Evolutionary conservation across 1,139 yeast genomes (phyloP).

Genomic region (Candida sanyaensis): DNA sequence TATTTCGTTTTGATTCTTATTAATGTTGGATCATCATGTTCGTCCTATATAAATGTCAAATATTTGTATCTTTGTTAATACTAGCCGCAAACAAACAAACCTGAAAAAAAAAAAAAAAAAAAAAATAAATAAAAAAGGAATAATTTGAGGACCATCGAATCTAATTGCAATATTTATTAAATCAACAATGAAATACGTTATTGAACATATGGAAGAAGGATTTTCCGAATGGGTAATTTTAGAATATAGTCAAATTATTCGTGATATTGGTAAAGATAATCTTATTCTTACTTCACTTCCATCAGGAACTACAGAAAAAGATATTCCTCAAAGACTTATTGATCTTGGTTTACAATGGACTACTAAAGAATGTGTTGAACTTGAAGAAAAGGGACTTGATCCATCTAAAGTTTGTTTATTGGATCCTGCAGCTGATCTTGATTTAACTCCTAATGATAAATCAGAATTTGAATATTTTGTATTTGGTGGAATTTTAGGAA

Average conservation of each 20-base stretch:
- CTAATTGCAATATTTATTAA: too few relatives aligned
- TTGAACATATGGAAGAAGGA: conserved; percentile 97
- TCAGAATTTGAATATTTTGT: conserved; percentile 78
- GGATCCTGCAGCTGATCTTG: conserved; percentile 83
- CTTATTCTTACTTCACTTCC: conserved; percentile 80
- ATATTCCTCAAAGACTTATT: conserved; percentile 63
- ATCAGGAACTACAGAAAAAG: conserved; percentile 53
- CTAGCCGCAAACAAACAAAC: too few relatives aligned
- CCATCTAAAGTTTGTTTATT: conserved; percentile 70
- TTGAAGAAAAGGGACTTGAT: conserved; percentile 45
- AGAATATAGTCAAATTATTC: conserved; percentile 80
- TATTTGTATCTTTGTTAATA: too few relatives aligned
- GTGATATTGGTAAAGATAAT: conserved; percentile 79
- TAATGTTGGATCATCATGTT: too few relatives aligned
- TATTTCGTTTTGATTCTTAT: too few relatives aligned
- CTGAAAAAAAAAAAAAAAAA: too few relatives aligned
- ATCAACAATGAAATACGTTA: conserved; percentile 72
- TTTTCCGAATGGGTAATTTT: conserved; percentile 94
- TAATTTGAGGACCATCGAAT: too few relatives aligned
- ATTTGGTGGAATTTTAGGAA: conserved; percentile 95
- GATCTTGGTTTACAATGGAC: conserved; percentile 83
- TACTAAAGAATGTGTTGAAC: conserved; percentile 61
- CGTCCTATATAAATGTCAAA: too few relatives aligned
- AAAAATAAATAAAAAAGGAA: too few relatives aligned
- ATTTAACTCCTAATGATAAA: conserved; percentile 70